These are phyloP conservation scores for Solanum megistacrolobum DNA, from an alignment of 257 asterid species.

Conservation along the genomic window DNA sequence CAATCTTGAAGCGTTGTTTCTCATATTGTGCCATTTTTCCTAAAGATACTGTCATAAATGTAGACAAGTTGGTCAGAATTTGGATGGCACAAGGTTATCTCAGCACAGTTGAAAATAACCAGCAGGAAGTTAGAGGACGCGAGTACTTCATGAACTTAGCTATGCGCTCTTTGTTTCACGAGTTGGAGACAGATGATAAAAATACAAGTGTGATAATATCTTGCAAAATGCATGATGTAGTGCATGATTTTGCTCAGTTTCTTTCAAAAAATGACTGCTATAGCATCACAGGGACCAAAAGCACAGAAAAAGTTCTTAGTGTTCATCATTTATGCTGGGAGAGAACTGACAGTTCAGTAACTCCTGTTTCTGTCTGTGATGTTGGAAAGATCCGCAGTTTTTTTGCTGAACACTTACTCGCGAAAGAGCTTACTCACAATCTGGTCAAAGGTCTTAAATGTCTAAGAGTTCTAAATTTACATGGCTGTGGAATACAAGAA, in stretches of 20 bases:
- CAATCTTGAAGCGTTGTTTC: constrained; percentile 25
- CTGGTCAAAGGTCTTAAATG: background rate
- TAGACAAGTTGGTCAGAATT: constrained; percentile 19
- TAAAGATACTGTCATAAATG: constrained; percentile 19
- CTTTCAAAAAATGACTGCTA: background rate
- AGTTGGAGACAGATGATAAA: background rate
- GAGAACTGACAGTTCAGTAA: background rate
- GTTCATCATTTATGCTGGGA: background rate
- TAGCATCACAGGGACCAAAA: background rate
- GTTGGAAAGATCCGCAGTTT: background rate
- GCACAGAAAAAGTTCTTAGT: background rate
- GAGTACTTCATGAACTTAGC: constrained; percentile 11
- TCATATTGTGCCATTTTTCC: constrained; percentile 31
- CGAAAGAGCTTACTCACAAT: background rate
- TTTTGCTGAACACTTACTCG: background rate
- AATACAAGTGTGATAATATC: background rate
- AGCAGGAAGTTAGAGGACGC: constrained; percentile 21
- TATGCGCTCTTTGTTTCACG: constrained; percentile 18
- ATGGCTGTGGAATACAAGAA: background rate
- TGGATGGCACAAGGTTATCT: constrained; percentile 44
- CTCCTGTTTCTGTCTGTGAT: background rate
- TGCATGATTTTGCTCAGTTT: constrained; percentile 14
- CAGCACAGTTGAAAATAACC: background rate
- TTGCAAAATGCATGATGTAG: constrained; percentile 27
- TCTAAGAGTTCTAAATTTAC: background rate